phyloP scores from a whole-genome alignment of 2,329 filamentous ascomycete species.

The Lojkania enalia region DNA sequence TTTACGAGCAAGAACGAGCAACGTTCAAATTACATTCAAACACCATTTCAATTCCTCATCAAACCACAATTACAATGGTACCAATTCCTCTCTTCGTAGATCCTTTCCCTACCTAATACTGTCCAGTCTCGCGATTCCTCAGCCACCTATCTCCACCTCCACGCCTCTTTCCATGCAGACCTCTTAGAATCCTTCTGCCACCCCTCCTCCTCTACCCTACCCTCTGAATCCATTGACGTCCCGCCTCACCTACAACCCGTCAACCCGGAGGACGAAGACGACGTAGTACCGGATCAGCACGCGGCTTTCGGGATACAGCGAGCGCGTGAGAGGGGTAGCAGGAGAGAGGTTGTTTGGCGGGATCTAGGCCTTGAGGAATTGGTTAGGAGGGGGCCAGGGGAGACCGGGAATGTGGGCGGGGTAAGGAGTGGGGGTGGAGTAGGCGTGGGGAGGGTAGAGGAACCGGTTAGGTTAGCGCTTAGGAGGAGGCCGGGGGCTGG shows the following conservation, averaged over 20 bases:
- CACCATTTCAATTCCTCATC: too few relatives aligned
- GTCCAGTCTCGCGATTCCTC: constrained; percentile 68
- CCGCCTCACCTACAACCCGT: constrained; percentile 76
- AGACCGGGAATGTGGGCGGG: constrained; percentile 2
- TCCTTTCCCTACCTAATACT: too few relatives aligned
- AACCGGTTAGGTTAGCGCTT: constrained; percentile 35
- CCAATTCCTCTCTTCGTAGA: too few relatives aligned
- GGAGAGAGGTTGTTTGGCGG: constrained; percentile 74
- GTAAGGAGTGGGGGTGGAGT: constrained; percentile 10
- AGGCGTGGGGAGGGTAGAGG: constrained; percentile 21
- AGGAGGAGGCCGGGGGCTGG: constrained; percentile 36
- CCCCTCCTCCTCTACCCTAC: constrained; percentile 32
- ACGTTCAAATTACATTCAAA: too few relatives aligned
- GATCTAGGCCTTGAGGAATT: constrained; percentile 74
- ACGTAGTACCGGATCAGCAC: constrained; percentile 85
- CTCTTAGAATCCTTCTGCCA: constrained; percentile 67
- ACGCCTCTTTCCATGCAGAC: constrained; percentile 71
- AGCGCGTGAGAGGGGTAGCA: constrained; percentile 73
- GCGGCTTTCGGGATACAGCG: constrained; percentile 84
- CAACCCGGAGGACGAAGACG: constrained; percentile 86
- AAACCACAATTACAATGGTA: too few relatives aligned
- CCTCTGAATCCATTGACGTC: constrained; percentile 77
- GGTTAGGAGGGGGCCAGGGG: constrained; percentile 64
- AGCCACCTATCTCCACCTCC: constrained; percentile 77
- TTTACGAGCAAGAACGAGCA: too few relatives aligned